Conservation (phyloP, 495 filamentous ascomycete genomes). For the Massariosphaeria phaeospora region DNA sequence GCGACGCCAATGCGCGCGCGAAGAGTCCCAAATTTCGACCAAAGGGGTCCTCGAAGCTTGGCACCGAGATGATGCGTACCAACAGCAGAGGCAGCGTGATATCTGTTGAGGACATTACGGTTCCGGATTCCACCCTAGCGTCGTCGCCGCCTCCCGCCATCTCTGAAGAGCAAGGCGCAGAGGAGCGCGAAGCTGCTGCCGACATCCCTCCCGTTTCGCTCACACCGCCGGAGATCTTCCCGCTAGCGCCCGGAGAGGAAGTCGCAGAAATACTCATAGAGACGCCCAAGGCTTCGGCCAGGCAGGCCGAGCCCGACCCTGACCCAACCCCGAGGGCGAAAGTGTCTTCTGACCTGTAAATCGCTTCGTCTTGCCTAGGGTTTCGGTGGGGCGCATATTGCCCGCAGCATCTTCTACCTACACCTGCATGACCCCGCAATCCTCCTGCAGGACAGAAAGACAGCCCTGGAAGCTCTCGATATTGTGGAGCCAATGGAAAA, state of each 20-base stretch:
- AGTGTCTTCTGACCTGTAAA: slow-evolving; percentile 15
- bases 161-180: slow-evolving; percentile 29
- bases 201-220: slow-evolving; percentile 34
- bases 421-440: too few relatives aligned
- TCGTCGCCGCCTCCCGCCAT: slow-evolving; percentile 33
- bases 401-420: not conserved
- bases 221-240: slow-evolving; percentile 46
- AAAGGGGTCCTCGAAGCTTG: slow-evolving; percentile 66
- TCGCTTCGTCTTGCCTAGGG: not conserved
- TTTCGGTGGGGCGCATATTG: slow-evolving; percentile 10
- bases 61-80: slow-evolving; percentile 92
- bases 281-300: slow-evolving; percentile 21
- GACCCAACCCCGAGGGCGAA: slow-evolving; percentile 30
- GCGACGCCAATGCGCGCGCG: slow-evolving; percentile 52
- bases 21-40: slow-evolving; percentile 56
- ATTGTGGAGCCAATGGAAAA: too few relatives aligned
- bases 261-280: slow-evolving; percentile 42
- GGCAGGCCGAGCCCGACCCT: slow-evolving; percentile 12
- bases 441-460: too few relatives aligned
- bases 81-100: slow-evolving; percentile 85
- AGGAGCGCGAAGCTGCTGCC: slow-evolving; percentile 28
- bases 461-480: too few relatives aligned
- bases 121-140: slow-evolving; percentile 21
- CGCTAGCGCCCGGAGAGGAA: slow-evolving; percentile 34
- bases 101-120: slow-evolving; percentile 39